Evolutionary conservation across 768 basidiomycete species (phyloP), one percentile per base, ranked within the genome.

Genomic region (Kwoniella europaea): DNA sequence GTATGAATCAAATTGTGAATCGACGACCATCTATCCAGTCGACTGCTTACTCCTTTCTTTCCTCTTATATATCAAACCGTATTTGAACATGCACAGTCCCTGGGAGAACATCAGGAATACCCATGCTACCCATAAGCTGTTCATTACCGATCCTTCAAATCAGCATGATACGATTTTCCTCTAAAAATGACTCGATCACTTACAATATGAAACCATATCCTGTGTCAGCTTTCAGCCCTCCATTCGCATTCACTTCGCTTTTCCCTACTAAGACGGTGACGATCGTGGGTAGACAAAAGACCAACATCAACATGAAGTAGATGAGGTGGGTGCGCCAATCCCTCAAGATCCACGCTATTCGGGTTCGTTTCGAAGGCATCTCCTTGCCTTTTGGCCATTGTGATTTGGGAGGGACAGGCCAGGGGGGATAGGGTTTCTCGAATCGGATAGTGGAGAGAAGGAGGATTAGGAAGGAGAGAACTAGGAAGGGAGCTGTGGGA

Each of bases 381-480:
- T 53, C 50, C 22, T 55, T 58, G 24, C 46, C 55, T 58, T 56
- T 52, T 42, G 68, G 60, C 52, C 59, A 63, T 27, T 56, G 9
- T 1, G 52, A 41, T 20, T 35, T 59, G 24, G 35, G 43, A 57
- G 62, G 68, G n/a, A 59, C 56, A 4, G 63, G 53, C 44, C 53
- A 60, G 29, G 68, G 68, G 7, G 68, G 68, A 29, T 65, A 64
- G 7, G 68, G 68, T 16, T 43, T 55, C 5, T 63, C 52, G 68
- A 64, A 65, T 12, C 53, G 35, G 16, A 70, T 63, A 10, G 35
- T 2, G 6, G 59, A n/a, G 7, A 70, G 2, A 0, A 70, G 54
- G 42, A 65, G 41, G 68, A 65, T 42, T 9, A 64, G 52, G 46
- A 43, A 63, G 7, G 56, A 15, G 29, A 70, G 55, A 27, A 59